Evolutionary conservation across 371 early-diverging fungal genomes (phyloP), one percentile per base, ranked within the genome.

Genomic region (Chytridium lagenaria): DNA sequence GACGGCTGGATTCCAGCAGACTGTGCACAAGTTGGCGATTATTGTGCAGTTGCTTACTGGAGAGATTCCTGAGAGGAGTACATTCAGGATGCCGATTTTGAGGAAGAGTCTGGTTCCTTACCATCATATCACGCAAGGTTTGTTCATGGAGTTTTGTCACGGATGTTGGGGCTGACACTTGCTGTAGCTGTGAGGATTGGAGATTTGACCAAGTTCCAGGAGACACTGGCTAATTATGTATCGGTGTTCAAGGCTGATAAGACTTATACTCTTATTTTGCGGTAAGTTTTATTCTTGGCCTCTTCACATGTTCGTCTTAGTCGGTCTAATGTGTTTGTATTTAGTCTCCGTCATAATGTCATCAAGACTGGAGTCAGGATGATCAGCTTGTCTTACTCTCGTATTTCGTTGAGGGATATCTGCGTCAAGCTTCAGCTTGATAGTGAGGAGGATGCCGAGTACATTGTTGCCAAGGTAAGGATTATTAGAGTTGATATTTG

Each of bases 361-460:
- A 98, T 98, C 88, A 98, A 96, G 89, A 92, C 99, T 1, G 99
- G 98, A 63, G 92, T 98, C 68, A 92, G 98, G 57, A 94, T 93
- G 92, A 95, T 98, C 81, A 92, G 92, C 81, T 77, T 95, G 67
- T 92, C 96, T 1, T 98, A 98, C 83, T 94, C 96, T 26, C 92
- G 93, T 67, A 97, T 98, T 71, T 94, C 97, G n/a, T 85, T 98
- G 74, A 84, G 94, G 33, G 99, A 98, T 74, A 95, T 98, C 65
- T 96, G 97, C 83, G 82, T 95, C 77, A 96, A 96, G 83, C 87
- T 98, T 71, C 95, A 96, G 71, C 80, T 98, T 81, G 97, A 98
- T 78, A 92, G 94, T 74, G 99, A 98, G 78, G 96, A 98, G 77
- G 97, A 97, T 78, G 98, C 98, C 49, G 97, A 98, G 80, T 98